Conservation (phyloP, 768 basidiomycete genomes). For the Suillus plorans region DNA sequence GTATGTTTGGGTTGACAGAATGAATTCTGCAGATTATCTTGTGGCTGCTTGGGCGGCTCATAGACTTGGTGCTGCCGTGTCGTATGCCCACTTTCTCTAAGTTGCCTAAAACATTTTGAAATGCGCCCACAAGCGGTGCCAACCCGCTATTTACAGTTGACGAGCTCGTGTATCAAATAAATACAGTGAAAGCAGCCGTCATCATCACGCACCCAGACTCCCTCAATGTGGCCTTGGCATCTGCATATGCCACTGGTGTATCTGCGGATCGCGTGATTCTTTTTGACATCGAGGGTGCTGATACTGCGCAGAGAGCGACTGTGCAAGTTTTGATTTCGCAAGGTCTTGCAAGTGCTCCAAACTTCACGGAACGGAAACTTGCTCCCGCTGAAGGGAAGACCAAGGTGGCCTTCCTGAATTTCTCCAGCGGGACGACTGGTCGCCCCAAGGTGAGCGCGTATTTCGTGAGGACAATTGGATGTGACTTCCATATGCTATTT, state of each 20-base stretch:
- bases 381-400: slow-evolving; percentile 61
- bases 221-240: slow-evolving; percentile 43
- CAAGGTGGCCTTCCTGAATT: slow-evolving; percentile 69
- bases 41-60: slow-evolving; percentile 58
- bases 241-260: slow-evolving; percentile 41
- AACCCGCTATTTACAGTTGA: slow-evolving; percentile 60
- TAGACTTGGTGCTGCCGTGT: slow-evolving; percentile 54
- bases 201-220: slow-evolving; percentile 49
- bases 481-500: background rate
- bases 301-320: slow-evolving; percentile 25
- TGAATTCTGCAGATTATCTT: slow-evolving; percentile 44
- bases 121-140: slow-evolving; percentile 43
- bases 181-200: slow-evolving; percentile 44
- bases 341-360: slow-evolving; percentile 39
- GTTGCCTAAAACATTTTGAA: slow-evolving; percentile 3
- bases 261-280: slow-evolving; percentile 44
- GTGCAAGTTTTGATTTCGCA: slow-evolving; percentile 48
- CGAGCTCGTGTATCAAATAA: slow-evolving; percentile 60
- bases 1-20: background rate
- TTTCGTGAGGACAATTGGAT: background rate
- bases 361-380: slow-evolving; percentile 52
- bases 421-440: slow-evolving; percentile 78
- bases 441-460: slow-evolving; percentile 56
- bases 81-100: slow-evolving; percentile 38
- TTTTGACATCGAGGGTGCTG: slow-evolving; percentile 29